phyloP scores from a whole-genome alignment of 176 grass and related monocot species.

The Zea mays region Zm-B73-REFERENCE-NAM-5.0 NC_050103.1:178206501-178207000 shows the following conservation, averaged over 20 bases:
- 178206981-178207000: conserved; percentile 44
- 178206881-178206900: conserved; percentile 69
- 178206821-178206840: conserved; percentile 63
- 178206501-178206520: conserved; percentile 84
- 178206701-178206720: conserved; percentile 34
- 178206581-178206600: conserved; percentile 86
- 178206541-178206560: conserved; percentile 81
- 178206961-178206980: conserved; percentile 64
- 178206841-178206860: conserved; percentile 62
- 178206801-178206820: conserved; percentile 74
- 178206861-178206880: conserved; percentile 59
- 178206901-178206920: conserved; percentile 61
- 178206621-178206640: conserved; percentile 76
- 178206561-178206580: conserved; percentile 65
- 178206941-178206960: conserved; percentile 93
- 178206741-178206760: not conserved
- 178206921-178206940: conserved; percentile 87
- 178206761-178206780: not conserved
- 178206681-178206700: conserved; percentile 53
- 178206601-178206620: conserved; percentile 81
- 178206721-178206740: not conserved
- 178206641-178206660: conserved; percentile 58
- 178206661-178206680: conserved; percentile 64
- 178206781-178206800: not conserved
- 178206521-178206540: conserved; percentile 91